These are phyloP conservation scores for Leccinum imitatum DNA, from an alignment of 768 basidiomycete species.

Conservation along the genomic window DNA sequence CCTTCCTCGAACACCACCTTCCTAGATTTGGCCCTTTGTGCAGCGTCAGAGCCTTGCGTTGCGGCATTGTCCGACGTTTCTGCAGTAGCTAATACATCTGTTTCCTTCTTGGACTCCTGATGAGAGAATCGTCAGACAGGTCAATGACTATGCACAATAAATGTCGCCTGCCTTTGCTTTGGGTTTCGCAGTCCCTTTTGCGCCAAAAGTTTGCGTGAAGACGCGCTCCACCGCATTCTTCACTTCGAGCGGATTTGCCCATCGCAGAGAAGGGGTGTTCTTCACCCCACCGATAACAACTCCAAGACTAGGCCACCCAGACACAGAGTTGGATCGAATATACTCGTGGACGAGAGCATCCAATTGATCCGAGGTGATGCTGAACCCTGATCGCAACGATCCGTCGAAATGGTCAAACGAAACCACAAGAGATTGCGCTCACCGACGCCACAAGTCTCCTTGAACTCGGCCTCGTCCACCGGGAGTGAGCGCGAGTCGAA, in stretches of 20 bases:
- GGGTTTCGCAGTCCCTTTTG: conserved; percentile 62
- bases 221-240: conserved; percentile 77
- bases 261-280: conserved; percentile 60
- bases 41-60: conserved; percentile 33
- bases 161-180: conserved; percentile 57
- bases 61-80: conserved; percentile 24
- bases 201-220: conserved; percentile 68
- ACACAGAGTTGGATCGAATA: conserved; percentile 49
- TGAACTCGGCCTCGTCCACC: conserved; percentile 67
- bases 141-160: not conserved
- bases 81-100: conserved; percentile 12
- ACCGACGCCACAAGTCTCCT: conserved; percentile 87
- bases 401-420: conserved; percentile 1
- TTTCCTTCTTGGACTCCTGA: conserved; percentile 53
- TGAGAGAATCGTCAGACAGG: not conserved
- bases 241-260: conserved; percentile 82
- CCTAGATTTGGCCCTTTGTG: conserved; percentile 36
- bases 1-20: conserved; percentile 90
- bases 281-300: conserved; percentile 64
- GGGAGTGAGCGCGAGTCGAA: conserved; percentile 59
- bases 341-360: conserved; percentile 53
- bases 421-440: conserved; percentile 25
- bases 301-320: conserved; percentile 79
- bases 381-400: conserved; percentile 59
- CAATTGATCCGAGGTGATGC: conserved; percentile 68